Conservation (phyloP, 2,329 filamentous ascomycete species). For the Phialemonium atrogriseum region DNA sequence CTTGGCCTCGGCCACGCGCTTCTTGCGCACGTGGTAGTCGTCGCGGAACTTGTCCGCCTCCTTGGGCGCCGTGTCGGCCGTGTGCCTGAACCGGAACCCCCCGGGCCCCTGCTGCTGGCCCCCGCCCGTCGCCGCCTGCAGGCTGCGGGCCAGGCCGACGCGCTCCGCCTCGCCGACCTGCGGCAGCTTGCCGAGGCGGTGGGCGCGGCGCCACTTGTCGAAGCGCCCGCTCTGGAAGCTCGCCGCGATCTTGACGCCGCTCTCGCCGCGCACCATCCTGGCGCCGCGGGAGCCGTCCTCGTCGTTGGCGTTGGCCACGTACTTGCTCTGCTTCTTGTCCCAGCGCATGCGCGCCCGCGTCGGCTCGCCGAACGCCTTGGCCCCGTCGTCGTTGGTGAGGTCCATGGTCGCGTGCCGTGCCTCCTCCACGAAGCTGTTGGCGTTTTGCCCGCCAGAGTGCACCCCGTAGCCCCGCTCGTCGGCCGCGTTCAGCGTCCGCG, state of each 20-base stretch:
- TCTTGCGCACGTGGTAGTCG: slow-evolving; percentile 86
- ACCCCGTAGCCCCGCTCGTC: slow-evolving; percentile 94
- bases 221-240: slow-evolving; percentile 90
- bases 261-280: slow-evolving; percentile 77
- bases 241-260: slow-evolving; percentile 90
- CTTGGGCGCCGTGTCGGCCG: slow-evolving; percentile 81
- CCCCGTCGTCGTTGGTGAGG: slow-evolving; percentile 77
- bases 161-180: slow-evolving; percentile 75
- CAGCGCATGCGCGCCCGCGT: slow-evolving; percentile 75
- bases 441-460: slow-evolving; percentile 63
- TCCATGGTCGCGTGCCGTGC: slow-evolving; percentile 90
- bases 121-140: slow-evolving; percentile 9
- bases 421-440: slow-evolving; percentile 73
- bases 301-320: slow-evolving; percentile 85
- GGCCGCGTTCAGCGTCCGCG: slow-evolving; percentile 67
- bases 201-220: slow-evolving; percentile 82
- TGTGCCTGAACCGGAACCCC: slow-evolving; percentile 69
- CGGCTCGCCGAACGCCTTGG: slow-evolving; percentile 70
- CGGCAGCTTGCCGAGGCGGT: slow-evolving; percentile 72
- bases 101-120: slow-evolving; percentile 20
- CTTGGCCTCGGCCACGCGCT: slow-evolving; percentile 77
- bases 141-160: slow-evolving; percentile 23
- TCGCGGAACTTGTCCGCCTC: slow-evolving; percentile 86
- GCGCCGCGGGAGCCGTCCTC: slow-evolving; percentile 74
- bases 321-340: slow-evolving; percentile 96